phyloP scores from a whole-genome alignment of 345 rosid genomes.

The Eucalyptus curtisii region DNA sequence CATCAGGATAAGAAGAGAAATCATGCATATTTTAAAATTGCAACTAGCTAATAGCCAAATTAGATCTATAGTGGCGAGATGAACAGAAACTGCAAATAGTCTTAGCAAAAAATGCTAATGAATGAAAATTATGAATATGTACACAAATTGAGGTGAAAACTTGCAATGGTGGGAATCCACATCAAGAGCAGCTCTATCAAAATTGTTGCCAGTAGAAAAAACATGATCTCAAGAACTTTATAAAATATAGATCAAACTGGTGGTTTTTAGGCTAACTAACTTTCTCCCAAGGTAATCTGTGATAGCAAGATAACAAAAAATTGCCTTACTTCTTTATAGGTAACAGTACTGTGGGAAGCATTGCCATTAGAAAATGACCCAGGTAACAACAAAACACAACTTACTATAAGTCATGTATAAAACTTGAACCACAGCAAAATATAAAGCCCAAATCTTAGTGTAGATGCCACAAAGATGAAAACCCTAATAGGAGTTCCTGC shows the following conservation, averaged over 20 bases:
- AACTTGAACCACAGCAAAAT: neutral
- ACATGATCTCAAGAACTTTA: neutral
- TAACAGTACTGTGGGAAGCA: neutral
- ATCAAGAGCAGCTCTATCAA: neutral
- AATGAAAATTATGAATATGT: neutral
- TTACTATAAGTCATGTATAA: neutral
- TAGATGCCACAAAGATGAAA: neutral
- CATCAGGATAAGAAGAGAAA: neutral
- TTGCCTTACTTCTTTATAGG: neutral
- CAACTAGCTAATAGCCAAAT: neutral
- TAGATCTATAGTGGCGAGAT: neutral
- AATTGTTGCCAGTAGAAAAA: neutral
- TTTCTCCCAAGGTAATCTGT: neutral
- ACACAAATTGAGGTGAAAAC: neutral
- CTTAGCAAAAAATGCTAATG: neutral
- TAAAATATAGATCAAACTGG: neutral
- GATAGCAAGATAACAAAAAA: neutral
- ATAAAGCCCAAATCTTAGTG: neutral
- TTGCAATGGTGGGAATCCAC: neutral
- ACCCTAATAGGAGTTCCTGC: neutral
- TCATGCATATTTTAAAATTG: neutral
- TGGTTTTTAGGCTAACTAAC: neutral
- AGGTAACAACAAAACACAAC: neutral
- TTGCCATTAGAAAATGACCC: neutral
- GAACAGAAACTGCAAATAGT: neutral